Evolutionary conservation across 768 basidiomycete genomes (phyloP), one percentile per base, ranked within the genome.

Genomic region (Daedalea quercina): DNA sequence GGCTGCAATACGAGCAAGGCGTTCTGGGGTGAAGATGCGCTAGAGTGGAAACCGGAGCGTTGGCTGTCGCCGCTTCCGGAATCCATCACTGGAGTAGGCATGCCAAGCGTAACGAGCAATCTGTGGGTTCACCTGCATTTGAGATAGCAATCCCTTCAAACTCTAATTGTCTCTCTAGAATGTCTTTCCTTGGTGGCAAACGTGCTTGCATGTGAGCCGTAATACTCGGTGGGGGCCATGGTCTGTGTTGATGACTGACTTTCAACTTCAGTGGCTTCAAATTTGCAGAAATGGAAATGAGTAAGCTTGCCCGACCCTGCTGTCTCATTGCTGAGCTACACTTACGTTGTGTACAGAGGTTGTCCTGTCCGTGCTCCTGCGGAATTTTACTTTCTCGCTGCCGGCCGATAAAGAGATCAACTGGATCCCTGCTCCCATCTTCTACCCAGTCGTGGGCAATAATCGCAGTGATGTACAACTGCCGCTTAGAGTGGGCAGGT

Each of bases 21-120:
- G 2, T 57, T 72, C 1, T 77, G 75, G 76, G 76, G 75, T 1
- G 58, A 61, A 12, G 75, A 77, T 55, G 66, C 71, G 2, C 35
- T 65, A 9, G 70, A 71, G 47, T 77, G 71, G 70, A 72, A 66
- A 49, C 74, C 75, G 9, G 74, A 75, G 47, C 65, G 75, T 20
- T 77, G 72, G 72, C 57, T 75, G 3, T 40, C 50, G 20, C 60
- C 57, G 11, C 51, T 63, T 8, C 63, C 62, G 0, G 22, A 51
- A 4, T 52, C 50, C 19, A 62, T 65, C 23, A 52, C 60, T 4
- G 60, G 63, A 1, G 63, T 66, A 9, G 54, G 62, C 25, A 61
- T 67, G 46, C 67, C 68, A 1, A 68, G 68, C 1, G 65, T 70
- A 0, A 70, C 66, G 40, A 57, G 69, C 1, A 56, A 67, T 44